These are phyloP conservation scores for Lentinula aciculospora DNA, from an alignment of 768 basidiomycete species.

Conservation along the genomic window DNA sequence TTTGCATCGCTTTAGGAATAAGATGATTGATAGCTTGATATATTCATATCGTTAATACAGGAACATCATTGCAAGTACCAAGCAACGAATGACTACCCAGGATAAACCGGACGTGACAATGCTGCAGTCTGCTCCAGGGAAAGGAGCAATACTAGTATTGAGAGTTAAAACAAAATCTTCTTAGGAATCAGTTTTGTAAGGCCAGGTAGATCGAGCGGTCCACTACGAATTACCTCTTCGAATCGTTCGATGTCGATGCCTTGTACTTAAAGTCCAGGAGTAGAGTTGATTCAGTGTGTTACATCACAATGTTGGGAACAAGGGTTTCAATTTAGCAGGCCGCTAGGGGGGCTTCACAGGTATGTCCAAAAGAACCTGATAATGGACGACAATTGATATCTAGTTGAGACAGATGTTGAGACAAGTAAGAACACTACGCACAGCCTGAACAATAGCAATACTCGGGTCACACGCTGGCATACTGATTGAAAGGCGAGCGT, in stretches of 20 bases:
- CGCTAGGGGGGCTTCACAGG: constrained; percentile 13
- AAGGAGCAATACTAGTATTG: too few species aligned
- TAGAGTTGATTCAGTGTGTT: too few species aligned
- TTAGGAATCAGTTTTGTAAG: constrained; percentile 47
- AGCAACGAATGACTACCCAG: neutral
- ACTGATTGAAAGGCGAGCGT: neutral
- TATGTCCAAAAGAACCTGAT: constrained; percentile 26
- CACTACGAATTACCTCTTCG: constrained; percentile 67
- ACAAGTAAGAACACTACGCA: constrained; percentile 9
- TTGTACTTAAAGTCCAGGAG: too few species aligned
- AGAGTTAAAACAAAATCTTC: too few species aligned
- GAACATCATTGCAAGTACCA: too few species aligned
- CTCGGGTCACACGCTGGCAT: constrained; percentile 6
- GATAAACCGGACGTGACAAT: constrained; percentile 75
- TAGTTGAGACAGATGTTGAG: too few species aligned
- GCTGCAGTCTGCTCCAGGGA: constrained; percentile 54
- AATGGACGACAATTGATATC: too few species aligned
- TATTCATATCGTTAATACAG: constrained; percentile 1
- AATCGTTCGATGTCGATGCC: constrained; percentile 73
- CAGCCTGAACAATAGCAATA: constrained; percentile 15
- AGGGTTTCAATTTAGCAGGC: too few species aligned
- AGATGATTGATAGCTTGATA: constrained; percentile 66
- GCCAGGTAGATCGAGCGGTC: constrained; percentile 64
- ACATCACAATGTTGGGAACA: too few species aligned
- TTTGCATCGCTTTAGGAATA: constrained; percentile 57